phyloP scores from a whole-genome alignment of 2,329 filamentous ascomycete genomes.

The Coniochaeta sp. region DNA sequence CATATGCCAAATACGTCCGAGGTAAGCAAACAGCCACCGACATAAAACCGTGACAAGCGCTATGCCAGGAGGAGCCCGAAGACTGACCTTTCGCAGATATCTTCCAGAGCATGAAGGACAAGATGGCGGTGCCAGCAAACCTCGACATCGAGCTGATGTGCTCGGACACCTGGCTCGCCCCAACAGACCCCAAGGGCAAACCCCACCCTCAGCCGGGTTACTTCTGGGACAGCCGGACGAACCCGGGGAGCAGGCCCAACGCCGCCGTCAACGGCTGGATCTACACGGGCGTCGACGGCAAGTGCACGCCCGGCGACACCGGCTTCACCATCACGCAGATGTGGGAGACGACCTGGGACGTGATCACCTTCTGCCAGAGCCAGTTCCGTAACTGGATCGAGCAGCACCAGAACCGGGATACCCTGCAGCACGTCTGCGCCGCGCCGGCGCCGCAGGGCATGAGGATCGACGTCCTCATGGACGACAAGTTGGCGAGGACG shows the following conservation, averaged over 20 bases:
- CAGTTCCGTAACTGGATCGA: neutral
- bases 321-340: slow-evolving; percentile 1
- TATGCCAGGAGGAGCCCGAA: no score
- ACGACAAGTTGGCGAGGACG: neutral
- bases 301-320: neutral
- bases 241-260: neutral
- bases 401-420: neutral
- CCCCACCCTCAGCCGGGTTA: neutral
- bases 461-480: neutral
- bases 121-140: neutral
- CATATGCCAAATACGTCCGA: neutral
- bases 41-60: neutral
- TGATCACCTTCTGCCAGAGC: neutral
- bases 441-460: neutral
- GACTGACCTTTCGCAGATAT: no score
- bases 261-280: neutral
- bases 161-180: neutral
- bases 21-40: neutral
- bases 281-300: neutral
- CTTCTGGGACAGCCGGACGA: slow-evolving; percentile 2
- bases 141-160: slow-evolving; percentile 2
- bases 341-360: neutral
- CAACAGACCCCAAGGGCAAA: neutral
- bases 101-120: neutral
- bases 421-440: neutral